These are phyloP conservation scores for Trifolium repens DNA, from an alignment of 306 rosid genomes.

Conservation along the genomic window DNA sequence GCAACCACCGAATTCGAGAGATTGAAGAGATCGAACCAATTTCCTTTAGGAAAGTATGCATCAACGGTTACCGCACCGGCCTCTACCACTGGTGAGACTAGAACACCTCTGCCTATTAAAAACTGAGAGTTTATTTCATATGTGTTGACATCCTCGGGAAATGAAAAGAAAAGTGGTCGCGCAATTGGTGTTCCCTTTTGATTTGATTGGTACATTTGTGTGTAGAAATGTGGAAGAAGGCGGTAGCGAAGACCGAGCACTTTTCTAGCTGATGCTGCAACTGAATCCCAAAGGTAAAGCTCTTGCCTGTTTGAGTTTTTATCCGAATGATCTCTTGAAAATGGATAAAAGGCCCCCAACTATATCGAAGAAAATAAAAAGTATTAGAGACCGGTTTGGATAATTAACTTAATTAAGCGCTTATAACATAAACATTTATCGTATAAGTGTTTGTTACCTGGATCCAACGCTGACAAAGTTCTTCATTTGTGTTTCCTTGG, in stretches of 20 bases:
- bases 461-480: constrained; percentile 90
- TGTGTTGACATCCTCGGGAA: constrained; percentile 73
- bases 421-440: too few species aligned
- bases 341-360: constrained; percentile 94
- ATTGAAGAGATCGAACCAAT: constrained; percentile 88
- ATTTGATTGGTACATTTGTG: constrained; percentile 79
- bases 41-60: constrained; percentile 86
- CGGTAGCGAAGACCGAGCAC: constrained; percentile 83
- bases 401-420: too few species aligned
- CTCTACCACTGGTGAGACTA: constrained; percentile 77
- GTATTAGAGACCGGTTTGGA: background rate
- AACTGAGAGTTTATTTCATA: constrained; percentile 80
- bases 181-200: constrained; percentile 79
- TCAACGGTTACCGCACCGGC: constrained; percentile 60
- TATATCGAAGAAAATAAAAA: constrained; percentile 39
- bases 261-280: constrained; percentile 79
- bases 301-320: constrained; percentile 60
- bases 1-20: constrained; percentile 57
- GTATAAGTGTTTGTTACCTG: constrained; percentile 60
- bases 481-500: constrained; percentile 67
- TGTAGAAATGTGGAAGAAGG: constrained; percentile 85
- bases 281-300: constrained; percentile 89
- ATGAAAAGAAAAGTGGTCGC: constrained; percentile 88
- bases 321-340: constrained; percentile 81
- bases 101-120: constrained; percentile 69